Evolutionary conservation across 2,329 filamentous ascomycete genomes (phyloP).

Genomic region (Aspergillus pseudoviridinutans): DNA sequence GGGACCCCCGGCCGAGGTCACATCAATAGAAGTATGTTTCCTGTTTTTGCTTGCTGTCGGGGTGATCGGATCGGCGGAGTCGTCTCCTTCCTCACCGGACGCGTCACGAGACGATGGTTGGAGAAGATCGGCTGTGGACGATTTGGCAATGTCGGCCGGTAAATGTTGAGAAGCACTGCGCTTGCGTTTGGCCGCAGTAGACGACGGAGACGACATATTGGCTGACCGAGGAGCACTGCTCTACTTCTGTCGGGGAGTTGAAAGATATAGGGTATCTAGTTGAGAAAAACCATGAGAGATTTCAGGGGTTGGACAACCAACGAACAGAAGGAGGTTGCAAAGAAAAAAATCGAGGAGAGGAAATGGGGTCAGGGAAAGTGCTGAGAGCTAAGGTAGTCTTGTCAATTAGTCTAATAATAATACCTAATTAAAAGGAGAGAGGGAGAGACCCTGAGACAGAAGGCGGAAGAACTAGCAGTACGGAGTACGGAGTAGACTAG

Average conservation of each 20-base stretch:
- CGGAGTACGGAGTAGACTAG: conserved; percentile 3
- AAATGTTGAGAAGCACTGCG: conserved; percentile 50
- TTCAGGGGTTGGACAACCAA: background rate
- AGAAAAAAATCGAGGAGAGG: conserved; percentile 2
- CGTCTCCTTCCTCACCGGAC: conserved; percentile 75
- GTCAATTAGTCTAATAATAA: background rate
- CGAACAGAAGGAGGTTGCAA: background rate
- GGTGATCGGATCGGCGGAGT: conserved; percentile 55
- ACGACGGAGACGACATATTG: conserved; percentile 60
- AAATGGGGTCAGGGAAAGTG: conserved; percentile 1
- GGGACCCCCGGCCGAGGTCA: conserved; percentile 43
- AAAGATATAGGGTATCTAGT: background rate
- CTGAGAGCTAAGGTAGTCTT: background rate
- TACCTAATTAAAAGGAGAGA: conserved; percentile 9
- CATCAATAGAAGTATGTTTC: conserved; percentile 48
- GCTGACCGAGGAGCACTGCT: conserved; percentile 22
- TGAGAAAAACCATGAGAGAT: background rate
- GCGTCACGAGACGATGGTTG: conserved; percentile 76
- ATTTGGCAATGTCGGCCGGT: conserved; percentile 46
- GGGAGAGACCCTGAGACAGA: background rate
- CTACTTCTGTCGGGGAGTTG: conserved; percentile 15
- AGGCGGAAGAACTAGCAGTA: conserved; percentile 1
- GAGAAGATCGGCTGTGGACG: conserved; percentile 56
- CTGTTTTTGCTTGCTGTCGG: conserved; percentile 48
- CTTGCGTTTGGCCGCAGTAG: conserved; percentile 70